Base-by-base conservation (phyloP, 352 stramenopile species). In the Phytopythium montanum region DNA sequence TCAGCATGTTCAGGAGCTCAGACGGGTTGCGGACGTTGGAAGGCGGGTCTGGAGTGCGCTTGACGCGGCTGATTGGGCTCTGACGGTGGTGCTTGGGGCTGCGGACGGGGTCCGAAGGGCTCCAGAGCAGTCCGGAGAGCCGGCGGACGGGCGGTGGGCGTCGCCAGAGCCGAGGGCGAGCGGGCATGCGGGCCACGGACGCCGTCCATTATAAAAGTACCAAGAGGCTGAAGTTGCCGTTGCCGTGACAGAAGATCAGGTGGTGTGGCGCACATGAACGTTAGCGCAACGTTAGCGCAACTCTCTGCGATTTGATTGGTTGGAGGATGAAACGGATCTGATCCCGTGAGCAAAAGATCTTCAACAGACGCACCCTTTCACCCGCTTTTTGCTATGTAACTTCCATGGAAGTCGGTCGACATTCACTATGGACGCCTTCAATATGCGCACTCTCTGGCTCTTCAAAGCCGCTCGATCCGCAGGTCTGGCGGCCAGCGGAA, bases 221-320 rank as follows among this genome's bases (percentile, higher is more conserved):
- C n/a, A 7, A 16, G 42, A 28, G 21, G 44, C 13, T 31, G 44
- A 31, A 50, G 44, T 50, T 34, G 45, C 45, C 25, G 45, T 55
- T 55, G 28, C 19, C 10, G 45, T 23, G 4, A 18, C 4, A 26
- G 31, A 29, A 55, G 28, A 28, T 42, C 9, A 5, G 3, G 6
- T 25, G 31, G 28, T 23, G 38, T 44, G 38, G 38, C 4, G 5
- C 18, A 45, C 39, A 45, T 19, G 18, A 45, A 6, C 2, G 39
- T 26, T 21, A 19, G 14, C 16, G 51, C 51, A 57, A 57, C 51
- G 14, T 57, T 48, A 33, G 9, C 51, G 51, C 51, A 57, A 48
- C 51, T 57, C 34, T 44, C 0, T 56, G 4, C 3, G 0, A 6
- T 29, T 2, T 45, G n/a, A 57, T 57, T 57, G 51, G 51, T 26